Evolutionary conservation across 352 stramenopile genomes (phyloP), one percentile per base, ranked within the genome.

Genomic region (Phytophthora megakarya): DNA sequence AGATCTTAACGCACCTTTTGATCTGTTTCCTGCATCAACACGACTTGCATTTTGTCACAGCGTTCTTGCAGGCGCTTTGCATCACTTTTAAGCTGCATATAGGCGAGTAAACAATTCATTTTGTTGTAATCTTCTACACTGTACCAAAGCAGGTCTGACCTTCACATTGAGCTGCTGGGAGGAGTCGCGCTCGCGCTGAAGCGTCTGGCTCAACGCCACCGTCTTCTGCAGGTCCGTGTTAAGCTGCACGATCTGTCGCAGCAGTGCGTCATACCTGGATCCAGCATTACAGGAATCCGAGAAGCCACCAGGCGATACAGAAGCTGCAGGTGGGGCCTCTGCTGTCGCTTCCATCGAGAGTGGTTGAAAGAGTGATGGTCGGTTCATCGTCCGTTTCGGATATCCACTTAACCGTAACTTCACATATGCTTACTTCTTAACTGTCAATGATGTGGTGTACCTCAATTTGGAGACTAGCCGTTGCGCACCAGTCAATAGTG

Each of bases 201-300:
- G 70, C 37, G 80, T 70, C 75, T 95, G 84, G 47, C 85, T 93
- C 43, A 93, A 68, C 64, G 84, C 81, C 45, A 76, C 84, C 12
- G 86, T 93, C 65, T 95, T 93, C 52, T 93, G 85, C 21, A 93
- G 67, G 51, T 93, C 86, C 43, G 84, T 81, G 48, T 93, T 93
- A 4, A 93, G 75, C 70, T 92, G 84, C 55, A 93, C 84, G 55
- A 95, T 88, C 76, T 95, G 85, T 35, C 81, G 76, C 51, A 95
- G 58, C 56, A 93, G 70, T 26, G 84, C 73, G 30, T 92, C 87
- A 63, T 95, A 93, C 16, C 75, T 80, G 26, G 70, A 62, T 2
- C 53, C 42, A 19, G 55, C 39, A 19, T 30, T 49, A 3, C 3
- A 62, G 11, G 42, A 32, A 9, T 64, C 59, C 0, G 54, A 49